Conservation (phyloP, 2,329 filamentous ascomycete genomes). For the Exophiala dermatitidis region DNA sequence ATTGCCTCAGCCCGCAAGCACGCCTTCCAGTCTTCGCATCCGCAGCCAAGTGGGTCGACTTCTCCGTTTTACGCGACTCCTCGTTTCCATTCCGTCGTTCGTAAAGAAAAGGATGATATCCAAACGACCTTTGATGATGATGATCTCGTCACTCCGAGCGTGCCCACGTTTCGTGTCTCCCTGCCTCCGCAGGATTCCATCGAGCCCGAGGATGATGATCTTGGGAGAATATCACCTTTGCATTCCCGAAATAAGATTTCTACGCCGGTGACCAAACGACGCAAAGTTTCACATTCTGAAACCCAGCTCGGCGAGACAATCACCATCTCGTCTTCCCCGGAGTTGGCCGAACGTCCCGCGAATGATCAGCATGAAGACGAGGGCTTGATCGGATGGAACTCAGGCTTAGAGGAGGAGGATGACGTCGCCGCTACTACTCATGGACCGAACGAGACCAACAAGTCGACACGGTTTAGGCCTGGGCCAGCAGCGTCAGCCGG, state of each 20-base stretch:
- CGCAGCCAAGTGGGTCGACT: constrained; percentile 8
- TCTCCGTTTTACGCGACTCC: constrained; percentile 11
- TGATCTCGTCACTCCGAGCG: background rate
- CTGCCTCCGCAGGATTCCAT: background rate
- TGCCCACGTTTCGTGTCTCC: background rate
- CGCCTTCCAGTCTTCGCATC: constrained; percentile 12
- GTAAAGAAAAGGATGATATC: constrained; percentile 18
- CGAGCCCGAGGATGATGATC: constrained; percentile 4
- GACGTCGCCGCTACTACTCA: background rate
- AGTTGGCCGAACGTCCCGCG: constrained; percentile 1
- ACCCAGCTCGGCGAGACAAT: constrained; percentile 4
- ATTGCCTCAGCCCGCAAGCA: constrained; percentile 4
- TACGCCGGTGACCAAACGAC: constrained; percentile 11
- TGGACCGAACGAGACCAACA: constrained; percentile 1
- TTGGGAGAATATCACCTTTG: constrained; percentile 1
- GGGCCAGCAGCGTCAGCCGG: background rate
- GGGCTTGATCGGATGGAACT: background rate
- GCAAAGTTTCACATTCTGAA: constrained; percentile 10
- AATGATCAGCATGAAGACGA: background rate
- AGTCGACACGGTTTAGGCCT: constrained; percentile 4
- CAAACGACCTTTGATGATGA: constrained; percentile 20
- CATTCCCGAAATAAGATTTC: constrained; percentile 5
- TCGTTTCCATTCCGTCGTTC: constrained; percentile 12
- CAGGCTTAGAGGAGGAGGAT: constrained; percentile 3
- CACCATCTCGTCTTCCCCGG: constrained; percentile 20